Conservation (phyloP, 2,329 filamentous ascomycete genomes). For the Trichoderma oligosporum region DNA sequence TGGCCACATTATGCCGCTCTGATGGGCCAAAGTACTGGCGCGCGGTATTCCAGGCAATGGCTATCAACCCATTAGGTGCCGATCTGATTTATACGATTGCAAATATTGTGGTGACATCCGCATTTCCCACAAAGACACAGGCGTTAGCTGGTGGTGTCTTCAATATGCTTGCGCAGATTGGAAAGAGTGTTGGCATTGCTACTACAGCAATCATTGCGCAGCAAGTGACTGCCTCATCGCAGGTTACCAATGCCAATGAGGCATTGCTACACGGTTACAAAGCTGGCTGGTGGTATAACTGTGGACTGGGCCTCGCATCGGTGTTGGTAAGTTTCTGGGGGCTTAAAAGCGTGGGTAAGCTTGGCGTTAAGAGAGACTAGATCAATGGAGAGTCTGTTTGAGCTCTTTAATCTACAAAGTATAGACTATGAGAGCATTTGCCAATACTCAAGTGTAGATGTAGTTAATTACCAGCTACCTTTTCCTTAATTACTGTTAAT, state of each 20-base stretch:
- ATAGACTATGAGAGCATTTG: no score
- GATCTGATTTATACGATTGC: constrained; percentile 4
- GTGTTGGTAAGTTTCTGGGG: not conserved
- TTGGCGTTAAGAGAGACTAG: not conserved
- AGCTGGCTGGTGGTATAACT: not conserved
- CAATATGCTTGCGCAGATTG: constrained; percentile 2
- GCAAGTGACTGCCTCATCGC: not conserved
- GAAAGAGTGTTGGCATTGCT: constrained; percentile 1
- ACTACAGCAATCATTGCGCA: constrained; percentile 12
- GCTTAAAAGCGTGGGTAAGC: not conserved
- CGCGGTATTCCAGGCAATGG: constrained; percentile 1
- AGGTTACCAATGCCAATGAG: not conserved
- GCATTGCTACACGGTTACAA: not conserved
- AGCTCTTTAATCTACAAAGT: no score
- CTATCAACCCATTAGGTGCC: not conserved
- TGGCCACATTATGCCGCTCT: not conserved
- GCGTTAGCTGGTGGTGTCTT: constrained; percentile 2
- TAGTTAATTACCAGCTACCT: no score
- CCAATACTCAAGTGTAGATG: no score
- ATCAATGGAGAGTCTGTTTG: no score
- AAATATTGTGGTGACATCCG: constrained; percentile 3
- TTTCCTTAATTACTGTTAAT: no score
- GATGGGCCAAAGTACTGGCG: not conserved
- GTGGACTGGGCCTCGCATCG: not conserved
- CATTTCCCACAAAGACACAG: constrained; percentile 7